These are phyloP conservation scores for Globisporangium takayamanum DNA, from an alignment of 352 stramenopile species.

Conservation along the genomic window DNA sequence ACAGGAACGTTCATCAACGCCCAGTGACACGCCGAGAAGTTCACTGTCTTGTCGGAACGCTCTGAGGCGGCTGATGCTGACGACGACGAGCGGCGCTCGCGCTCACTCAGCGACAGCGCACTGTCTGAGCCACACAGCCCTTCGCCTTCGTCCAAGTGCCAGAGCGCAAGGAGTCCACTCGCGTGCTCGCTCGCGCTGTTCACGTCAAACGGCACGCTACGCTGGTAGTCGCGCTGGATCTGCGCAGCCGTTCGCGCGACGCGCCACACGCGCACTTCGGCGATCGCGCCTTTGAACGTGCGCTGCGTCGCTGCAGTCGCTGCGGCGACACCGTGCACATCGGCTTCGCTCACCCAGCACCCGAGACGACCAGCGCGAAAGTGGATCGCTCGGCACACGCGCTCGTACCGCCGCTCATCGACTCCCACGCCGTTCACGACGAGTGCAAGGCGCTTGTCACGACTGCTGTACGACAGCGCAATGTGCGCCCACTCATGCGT, in stretches of 20 bases:
- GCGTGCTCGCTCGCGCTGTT: conserved; percentile 7
- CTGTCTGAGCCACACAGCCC: conserved; percentile 53
- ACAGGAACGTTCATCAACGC: conserved; percentile 48
- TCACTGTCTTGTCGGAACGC: conserved; percentile 29
- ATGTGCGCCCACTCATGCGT: conserved; percentile 71
- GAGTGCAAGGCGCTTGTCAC: conserved; percentile 21
- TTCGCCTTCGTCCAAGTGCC: conserved; percentile 76
- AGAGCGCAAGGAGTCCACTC: conserved; percentile 39
- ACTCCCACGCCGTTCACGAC: conserved; percentile 48
- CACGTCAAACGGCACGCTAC: conserved; percentile 41
- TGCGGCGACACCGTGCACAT: conserved; percentile 27
- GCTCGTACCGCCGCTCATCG: conserved; percentile 33
- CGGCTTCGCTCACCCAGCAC: conserved; percentile 59
- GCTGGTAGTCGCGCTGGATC: conserved; percentile 60
- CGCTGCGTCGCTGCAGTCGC: conserved; percentile 36
- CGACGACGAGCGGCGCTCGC: background rate
- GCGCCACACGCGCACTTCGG: conserved; percentile 71
- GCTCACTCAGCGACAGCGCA: conserved; percentile 6
- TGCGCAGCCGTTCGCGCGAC: conserved; percentile 29
- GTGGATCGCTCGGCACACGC: conserved; percentile 34
- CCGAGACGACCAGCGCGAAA: conserved; percentile 56
- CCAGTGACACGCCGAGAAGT: conserved; percentile 66
- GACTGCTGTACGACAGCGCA: conserved; percentile 42
- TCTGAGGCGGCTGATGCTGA: conserved; percentile 13
- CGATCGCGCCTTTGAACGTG: conserved; percentile 65